Base-by-base conservation (phyloP, 139 green algal genomes). In the Asterochloris sp. region DNA sequence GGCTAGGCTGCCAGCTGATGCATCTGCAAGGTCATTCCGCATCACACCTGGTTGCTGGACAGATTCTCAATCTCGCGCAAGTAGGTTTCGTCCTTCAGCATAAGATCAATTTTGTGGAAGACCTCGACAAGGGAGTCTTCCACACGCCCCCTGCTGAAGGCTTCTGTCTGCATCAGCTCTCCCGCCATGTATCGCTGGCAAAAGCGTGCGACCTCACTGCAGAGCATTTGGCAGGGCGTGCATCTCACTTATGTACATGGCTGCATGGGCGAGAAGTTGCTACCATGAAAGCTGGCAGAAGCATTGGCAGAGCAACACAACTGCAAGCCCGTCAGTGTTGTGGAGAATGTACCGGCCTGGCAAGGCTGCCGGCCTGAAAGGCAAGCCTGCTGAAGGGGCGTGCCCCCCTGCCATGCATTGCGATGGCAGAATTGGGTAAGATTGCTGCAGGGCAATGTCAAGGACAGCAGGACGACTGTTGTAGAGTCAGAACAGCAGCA, bases 201-300 rank as follows among this genome's bases (percentile, higher is more conserved):
- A 76, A 98, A 98, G 68, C 93, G 92, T 1, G 94, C 94, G 6
- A 98, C 95, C 87, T 98, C 95, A 62, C 83, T 84, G 79, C 84
- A 78, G 24, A 27, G 38, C 38, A 54, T 54, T 54, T 6, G 38
- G 38, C 38, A 6, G 38, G 38, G 6, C 38, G 6, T 54, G 38
- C 2, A 54, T 54, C 4, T 54, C 38, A 54, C 4, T 54, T 6
- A 54, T 54, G 38, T 54, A 6, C 38, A 54, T 54, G 38, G 38
- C 38, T 54, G 38, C 38, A 54, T 54, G 38, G 38, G 6, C 38
- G n/a, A n/a, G n/a, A n/a, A n/a, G n/a, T n/a, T n/a, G 38, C 38
- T 54, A 54, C 6, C 4, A 6, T 54, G 38, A 54, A 54, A 54
- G 38, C 4, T 54, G 38, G 38, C 38, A 54, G 38, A 54, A 6